Evolutionary conservation across 768 basidiomycete genomes (phyloP), one percentile per base, ranked within the genome.

Genomic region (Sarcomyxa edulis): DNA sequence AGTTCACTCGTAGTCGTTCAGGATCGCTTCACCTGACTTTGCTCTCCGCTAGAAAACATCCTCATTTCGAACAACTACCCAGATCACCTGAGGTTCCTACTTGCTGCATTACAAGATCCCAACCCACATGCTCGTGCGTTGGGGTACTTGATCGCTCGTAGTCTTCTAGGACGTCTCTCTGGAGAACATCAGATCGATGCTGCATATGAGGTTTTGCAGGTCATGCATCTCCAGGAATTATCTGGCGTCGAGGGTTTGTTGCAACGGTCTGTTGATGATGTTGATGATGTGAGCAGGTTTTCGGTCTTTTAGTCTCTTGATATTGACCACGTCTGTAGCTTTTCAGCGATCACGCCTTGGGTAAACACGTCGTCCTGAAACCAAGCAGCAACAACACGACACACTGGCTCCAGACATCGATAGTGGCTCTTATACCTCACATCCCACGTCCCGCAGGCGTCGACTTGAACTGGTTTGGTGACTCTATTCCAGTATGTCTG

Each of bases 131-230:
- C 73, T 21, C 70, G 77, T 12, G 58, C 74, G 2, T 57, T 92
- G 32, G 73, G 74, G 0, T 76, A 78, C 50, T 62, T 92, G 7
- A 61, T 87, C 37, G 59, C 74, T n/a, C 70, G 77, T n/a, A 69
- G 74, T 1, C 55, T 93, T 37, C 55, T 92, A 22, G 56, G 57
- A 22, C 69, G 68, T 18, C 47, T 80, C 1, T 70, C 77, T 4
- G 80, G 79, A 10, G 72, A 75, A 27, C 72, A 72, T 35, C 79
- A 79, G 46, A 54, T 87, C 23, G 64, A 71, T 6, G 60, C 76
- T 1, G 82, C 78, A 1, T 58, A 64, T 20, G 59, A 62, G 32
- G 47, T 78, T 3, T 45, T 88, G 23, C 53, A 61, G 11, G 56
- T 64, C 0, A 69, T 84, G 57, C 58, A 59, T 7, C 37, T 77